phyloP scores from a whole-genome alignment of 2,329 filamentous ascomycete genomes.

The Aspergillus transmontanensis region DNA sequence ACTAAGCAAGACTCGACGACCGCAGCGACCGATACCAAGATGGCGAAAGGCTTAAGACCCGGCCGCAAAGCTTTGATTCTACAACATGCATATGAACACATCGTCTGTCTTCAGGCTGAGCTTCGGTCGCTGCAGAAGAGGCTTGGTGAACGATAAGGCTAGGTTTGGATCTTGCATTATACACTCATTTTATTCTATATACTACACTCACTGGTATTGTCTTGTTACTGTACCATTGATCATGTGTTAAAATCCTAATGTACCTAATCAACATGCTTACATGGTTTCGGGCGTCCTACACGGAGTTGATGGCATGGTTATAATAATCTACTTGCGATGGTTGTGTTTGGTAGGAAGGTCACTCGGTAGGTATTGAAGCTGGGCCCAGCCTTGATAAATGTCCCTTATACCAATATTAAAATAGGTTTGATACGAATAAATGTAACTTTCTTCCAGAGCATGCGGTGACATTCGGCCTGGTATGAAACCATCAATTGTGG shows the following conservation, averaged over 20 bases:
- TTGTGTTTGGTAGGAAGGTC: background rate
- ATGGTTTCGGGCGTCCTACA: no score
- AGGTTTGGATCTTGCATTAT: background rate
- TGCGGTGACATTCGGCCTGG: background rate
- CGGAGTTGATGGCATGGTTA: background rate
- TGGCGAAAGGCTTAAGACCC: background rate
- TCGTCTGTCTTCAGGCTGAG: background rate
- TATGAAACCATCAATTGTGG: background rate
- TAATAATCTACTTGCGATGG: no score
- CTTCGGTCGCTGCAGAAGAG: background rate
- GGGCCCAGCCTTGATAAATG: background rate
- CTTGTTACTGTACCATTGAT: background rate
- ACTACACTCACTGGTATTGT: background rate
- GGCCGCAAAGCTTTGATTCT: constrained; percentile 1
- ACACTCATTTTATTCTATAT: background rate
- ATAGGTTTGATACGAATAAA: background rate
- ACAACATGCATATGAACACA: background rate
- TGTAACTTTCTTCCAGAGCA: background rate
- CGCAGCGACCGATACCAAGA: background rate
- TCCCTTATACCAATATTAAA: background rate
- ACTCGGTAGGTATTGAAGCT: background rate
- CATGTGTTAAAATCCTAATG: background rate
- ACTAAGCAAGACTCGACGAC: background rate
- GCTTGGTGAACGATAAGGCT: background rate
- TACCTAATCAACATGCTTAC: background rate